Conservation (phyloP, 2,329 filamentous ascomycete genomes). For the Epicoccum sorghinum region DNA sequence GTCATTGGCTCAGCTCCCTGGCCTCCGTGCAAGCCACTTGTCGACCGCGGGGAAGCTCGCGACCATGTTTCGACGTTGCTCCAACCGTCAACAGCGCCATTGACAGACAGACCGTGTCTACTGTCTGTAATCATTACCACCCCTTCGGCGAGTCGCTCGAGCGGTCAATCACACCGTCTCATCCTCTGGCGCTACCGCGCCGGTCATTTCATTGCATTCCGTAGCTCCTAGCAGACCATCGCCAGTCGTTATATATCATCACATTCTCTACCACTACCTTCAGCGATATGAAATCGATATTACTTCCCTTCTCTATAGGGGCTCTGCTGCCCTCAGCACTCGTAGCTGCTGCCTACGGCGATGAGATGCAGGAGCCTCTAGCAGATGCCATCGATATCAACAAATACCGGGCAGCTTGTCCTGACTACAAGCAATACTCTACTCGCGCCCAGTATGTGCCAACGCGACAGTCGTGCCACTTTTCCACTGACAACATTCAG, state of each 20-base stretch:
- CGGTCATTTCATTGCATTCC: neutral
- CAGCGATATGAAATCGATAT: slow-evolving; percentile 23
- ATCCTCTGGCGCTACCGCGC: neutral
- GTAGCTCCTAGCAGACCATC: neutral
- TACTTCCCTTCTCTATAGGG: slow-evolving; percentile 16
- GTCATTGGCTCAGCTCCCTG: slow-evolving; percentile 12
- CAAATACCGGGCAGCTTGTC: slow-evolving; percentile 60
- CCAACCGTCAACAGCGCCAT: neutral
- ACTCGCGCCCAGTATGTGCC: slow-evolving; percentile 61
- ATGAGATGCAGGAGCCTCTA: slow-evolving; percentile 39
- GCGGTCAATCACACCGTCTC: neutral
- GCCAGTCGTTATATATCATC: neutral
- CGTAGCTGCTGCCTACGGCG: slow-evolving; percentile 18
- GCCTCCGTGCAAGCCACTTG: slow-evolving; percentile 25
- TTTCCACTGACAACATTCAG: slow-evolving; percentile 53
- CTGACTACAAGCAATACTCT: slow-evolving; percentile 69
- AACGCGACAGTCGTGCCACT: no score
- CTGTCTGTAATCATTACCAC: no score
- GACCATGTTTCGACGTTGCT: neutral
- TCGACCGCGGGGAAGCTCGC: slow-evolving; percentile 12
- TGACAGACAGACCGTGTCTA: neutral
- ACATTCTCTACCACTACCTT: neutral
- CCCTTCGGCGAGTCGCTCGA: no score
- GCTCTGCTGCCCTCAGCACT: slow-evolving; percentile 15
- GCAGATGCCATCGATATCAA: slow-evolving; percentile 36